A percentile compares a stretch with the other conserved stretches of the same genome.
Conservation (phyloP, 2,329 filamentous ascomycete genomes). For the Sphaerostilbella broomeana region DNA sequence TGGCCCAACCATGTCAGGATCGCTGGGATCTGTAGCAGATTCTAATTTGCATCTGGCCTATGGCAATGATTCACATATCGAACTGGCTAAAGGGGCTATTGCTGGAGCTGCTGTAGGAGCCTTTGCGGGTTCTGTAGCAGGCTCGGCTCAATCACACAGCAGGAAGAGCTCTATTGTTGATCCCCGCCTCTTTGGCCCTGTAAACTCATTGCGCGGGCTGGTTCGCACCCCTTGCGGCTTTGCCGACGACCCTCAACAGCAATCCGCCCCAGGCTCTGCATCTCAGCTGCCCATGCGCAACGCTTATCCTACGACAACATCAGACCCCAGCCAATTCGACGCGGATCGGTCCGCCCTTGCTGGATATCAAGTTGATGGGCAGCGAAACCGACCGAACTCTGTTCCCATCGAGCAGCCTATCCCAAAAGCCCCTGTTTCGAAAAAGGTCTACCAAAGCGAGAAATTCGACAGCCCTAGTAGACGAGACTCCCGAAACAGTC, state of each 20-base stretch:
- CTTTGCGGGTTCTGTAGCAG: slow-evolving; percentile 11
- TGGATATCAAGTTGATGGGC: slow-evolving; percentile 34
- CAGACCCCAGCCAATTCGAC: slow-evolving; percentile 58
- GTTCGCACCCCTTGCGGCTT: slow-evolving; percentile 51
- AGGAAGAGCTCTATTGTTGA: slow-evolving; percentile 48
- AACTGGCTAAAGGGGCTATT: slow-evolving; percentile 23
- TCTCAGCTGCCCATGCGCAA: slow-evolving; percentile 43
- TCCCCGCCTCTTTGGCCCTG: slow-evolving; percentile 51
- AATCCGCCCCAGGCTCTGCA: slow-evolving; percentile 21
- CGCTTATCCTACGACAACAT: slow-evolving; percentile 60
- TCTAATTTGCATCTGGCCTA: too few relatives aligned
- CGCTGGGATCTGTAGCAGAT: too few relatives aligned
- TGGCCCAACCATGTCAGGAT: slow-evolving; percentile 17
- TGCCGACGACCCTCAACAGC: slow-evolving; percentile 27
- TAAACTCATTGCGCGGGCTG: slow-evolving; percentile 54
- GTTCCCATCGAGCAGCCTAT: slow-evolving; percentile 80
- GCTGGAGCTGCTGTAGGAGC: slow-evolving; percentile 36
- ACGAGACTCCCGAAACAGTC: slow-evolving; percentile 25
- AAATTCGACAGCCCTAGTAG: slow-evolving; percentile 32
- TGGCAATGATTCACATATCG: slow-evolving; percentile 15
- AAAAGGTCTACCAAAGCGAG: slow-evolving; percentile 56
- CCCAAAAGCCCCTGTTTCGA: slow-evolving; percentile 66
- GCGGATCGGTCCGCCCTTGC: slow-evolving; percentile 44
- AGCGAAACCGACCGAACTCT: slow-evolving; percentile 45
- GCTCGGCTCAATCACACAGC: slow-evolving; percentile 15